These are phyloP conservation scores for Paxillus rubicundulus DNA, from an alignment of 768 basidiomycete genomes.

Conservation along the genomic window DNA sequence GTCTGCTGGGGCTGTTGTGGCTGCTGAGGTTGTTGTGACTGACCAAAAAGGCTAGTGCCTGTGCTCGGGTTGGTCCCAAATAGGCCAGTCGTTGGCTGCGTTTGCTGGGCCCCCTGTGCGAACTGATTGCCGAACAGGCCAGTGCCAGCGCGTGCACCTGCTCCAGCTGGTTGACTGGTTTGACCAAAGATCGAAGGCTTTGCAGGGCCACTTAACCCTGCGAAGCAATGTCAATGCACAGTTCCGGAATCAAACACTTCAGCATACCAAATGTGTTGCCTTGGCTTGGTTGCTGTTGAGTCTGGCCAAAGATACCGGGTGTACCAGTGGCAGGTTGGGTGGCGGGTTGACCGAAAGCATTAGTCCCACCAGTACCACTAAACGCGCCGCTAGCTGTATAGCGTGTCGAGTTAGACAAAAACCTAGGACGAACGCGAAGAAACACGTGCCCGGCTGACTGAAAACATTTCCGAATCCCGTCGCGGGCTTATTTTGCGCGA, in stretches of 20 bases:
- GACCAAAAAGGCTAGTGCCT: conserved; percentile 33
- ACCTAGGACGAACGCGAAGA: not conserved
- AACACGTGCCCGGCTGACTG: conserved; percentile 22
- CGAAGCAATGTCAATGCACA: not conserved
- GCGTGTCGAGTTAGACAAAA: conserved; percentile 1
- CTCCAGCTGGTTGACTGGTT: conserved; percentile 37
- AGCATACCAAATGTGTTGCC: conserved; percentile 41
- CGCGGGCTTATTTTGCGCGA: conserved; percentile 33
- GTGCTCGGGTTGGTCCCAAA: conserved; percentile 29
- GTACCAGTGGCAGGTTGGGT: conserved; percentile 21
- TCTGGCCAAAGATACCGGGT: conserved; percentile 35
- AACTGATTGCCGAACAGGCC: conserved; percentile 27
- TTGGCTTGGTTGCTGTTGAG: conserved; percentile 34
- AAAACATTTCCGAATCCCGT: conserved; percentile 29
- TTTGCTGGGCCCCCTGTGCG: conserved; percentile 12
- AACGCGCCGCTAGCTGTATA: conserved; percentile 22
- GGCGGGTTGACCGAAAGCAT: conserved; percentile 28
- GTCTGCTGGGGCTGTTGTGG: conserved; percentile 41
- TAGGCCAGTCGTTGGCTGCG: conserved; percentile 23
- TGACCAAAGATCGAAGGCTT: conserved; percentile 54
- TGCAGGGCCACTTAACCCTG: conserved; percentile 33
- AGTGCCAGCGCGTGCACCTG: conserved; percentile 37
- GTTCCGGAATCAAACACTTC: conserved; percentile 18
- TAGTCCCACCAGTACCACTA: conserved; percentile 18
- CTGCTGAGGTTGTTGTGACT: conserved; percentile 28